Conservation (phyloP, 108 stramenopile species). For the Fragilariopsis cylindrus region DNA sequence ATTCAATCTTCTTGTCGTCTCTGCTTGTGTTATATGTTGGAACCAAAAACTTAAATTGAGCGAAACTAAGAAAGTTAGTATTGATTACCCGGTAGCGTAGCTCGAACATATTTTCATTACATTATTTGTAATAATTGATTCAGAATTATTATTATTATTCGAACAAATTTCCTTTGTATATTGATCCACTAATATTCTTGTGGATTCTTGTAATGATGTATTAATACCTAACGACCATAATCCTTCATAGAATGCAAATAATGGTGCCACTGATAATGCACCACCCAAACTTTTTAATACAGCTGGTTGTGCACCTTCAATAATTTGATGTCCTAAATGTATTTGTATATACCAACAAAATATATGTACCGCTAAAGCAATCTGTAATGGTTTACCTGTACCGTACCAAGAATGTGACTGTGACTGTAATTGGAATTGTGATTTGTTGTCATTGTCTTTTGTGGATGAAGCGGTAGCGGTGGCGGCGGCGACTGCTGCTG, state of each 20-base stretch:
- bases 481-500: not conserved
- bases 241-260: constrained; percentile 70
- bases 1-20: no score
- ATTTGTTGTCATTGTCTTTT: not conserved
- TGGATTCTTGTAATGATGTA: constrained; percentile 37
- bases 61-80: no score
- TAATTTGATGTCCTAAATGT: constrained; percentile 49
- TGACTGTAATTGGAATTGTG: not conserved
- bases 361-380: constrained; percentile 44
- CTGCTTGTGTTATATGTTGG: no score
- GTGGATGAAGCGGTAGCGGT: not conserved
- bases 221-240: constrained; percentile 57
- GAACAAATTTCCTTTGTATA: constrained; percentile 47
- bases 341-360: constrained; percentile 64
- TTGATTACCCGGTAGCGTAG: no score
- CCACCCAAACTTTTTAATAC: constrained; percentile 46
- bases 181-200: constrained; percentile 33
- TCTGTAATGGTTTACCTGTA: constrained; percentile 41
- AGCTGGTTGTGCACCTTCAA: constrained; percentile 65
- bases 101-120: no score
- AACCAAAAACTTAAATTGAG: no score
- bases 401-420: constrained; percentile 44
- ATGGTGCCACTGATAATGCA: constrained; percentile 54
- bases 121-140: no score
- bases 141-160: no score